Percentiles rank a stretch among this genome's conserved stretches.
Evolutionary conservation across 208 protist genomes (phyloP).

Genomic region (Acanthamoeba lenticulata): DNA sequence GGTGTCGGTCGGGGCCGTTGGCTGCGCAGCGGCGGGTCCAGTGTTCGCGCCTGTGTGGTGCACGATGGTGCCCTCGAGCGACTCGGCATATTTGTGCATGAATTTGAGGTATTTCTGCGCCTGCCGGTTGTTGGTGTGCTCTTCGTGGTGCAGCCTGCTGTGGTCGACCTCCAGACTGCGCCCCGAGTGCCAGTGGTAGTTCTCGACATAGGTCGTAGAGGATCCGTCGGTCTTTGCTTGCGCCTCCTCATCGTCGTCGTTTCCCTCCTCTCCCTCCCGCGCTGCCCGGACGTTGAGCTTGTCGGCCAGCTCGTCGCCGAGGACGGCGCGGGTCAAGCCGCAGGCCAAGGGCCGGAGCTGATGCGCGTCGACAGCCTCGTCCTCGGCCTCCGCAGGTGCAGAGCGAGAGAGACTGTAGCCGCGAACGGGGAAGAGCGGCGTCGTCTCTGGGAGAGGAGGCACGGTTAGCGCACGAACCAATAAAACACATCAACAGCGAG

Average conservation of each 20-base stretch:
- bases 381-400: not conserved
- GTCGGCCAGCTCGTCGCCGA: not conserved
- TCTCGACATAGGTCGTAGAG: not conserved
- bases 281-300: not conserved
- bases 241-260: not conserved
- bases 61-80: not conserved
- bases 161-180: not conserved
- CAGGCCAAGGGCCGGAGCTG: not conserved
- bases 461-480: too few species aligned
- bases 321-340: not conserved
- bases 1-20: not conserved
- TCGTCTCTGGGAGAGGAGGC: too few species aligned
- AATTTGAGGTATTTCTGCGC: slow-evolving; percentile 52
- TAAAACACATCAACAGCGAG: not conserved
- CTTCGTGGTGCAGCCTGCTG: not conserved
- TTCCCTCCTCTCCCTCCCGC: not conserved
- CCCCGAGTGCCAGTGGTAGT: slow-evolving; percentile 40
- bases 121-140: not conserved
- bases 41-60: not conserved
- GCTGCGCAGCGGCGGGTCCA: not conserved
- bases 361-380: not conserved
- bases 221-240: not conserved
- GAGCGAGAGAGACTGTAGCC: not conserved
- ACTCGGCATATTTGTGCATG: slow-evolving; percentile 51
- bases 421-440: not conserved